Percentiles rank a stretch among this genome's conserved stretches.
Evolutionary conservation across 306 rosid species (phyloP).

Genomic region (Nissolia schottii): DNA sequence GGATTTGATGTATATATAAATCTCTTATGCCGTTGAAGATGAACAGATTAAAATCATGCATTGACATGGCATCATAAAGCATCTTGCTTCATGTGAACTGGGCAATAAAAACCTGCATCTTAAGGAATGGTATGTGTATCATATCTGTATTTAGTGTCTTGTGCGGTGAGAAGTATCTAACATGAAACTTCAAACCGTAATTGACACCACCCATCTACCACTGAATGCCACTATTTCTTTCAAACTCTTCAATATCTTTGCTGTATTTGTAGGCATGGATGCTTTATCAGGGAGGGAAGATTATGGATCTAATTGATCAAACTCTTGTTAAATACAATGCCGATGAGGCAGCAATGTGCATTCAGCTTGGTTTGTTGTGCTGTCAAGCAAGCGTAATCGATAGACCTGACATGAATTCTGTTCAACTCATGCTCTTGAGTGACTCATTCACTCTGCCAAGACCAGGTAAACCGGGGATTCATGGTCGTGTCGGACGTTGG

Average conservation of each 20-base stretch:
- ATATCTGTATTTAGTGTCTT: not conserved
- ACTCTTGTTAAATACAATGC: conserved; percentile 43
- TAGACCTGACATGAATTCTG: conserved; percentile 80
- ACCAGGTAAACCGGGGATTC: conserved; percentile 75
- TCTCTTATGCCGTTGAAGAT: not conserved
- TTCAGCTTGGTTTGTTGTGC: conserved; percentile 81
- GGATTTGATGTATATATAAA: not conserved
- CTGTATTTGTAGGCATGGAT: conserved; percentile 66
- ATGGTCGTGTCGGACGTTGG: conserved; percentile 71
- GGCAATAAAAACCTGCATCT: not conserved
- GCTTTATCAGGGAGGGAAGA: conserved; percentile 58
- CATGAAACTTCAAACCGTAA: conserved; percentile 10
- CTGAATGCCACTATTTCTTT: not conserved
- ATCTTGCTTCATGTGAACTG: not conserved
- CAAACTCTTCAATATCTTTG: not conserved
- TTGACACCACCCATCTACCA: not conserved
- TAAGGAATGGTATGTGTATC: not conserved
- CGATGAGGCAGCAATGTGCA: conserved; percentile 87
- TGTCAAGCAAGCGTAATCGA: conserved; percentile 60
- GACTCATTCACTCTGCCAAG: conserved; percentile 73
- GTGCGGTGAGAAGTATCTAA: not conserved
- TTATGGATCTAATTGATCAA: conserved; percentile 60
- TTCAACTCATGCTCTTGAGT: conserved; percentile 79
- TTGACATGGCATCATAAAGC: not conserved
- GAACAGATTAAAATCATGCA: not conserved